Evolutionary conservation across 768 basidiomycete species (phyloP), one percentile per base, ranked within the genome.

Genomic region (Coprinellus aureogranulatus): DNA sequence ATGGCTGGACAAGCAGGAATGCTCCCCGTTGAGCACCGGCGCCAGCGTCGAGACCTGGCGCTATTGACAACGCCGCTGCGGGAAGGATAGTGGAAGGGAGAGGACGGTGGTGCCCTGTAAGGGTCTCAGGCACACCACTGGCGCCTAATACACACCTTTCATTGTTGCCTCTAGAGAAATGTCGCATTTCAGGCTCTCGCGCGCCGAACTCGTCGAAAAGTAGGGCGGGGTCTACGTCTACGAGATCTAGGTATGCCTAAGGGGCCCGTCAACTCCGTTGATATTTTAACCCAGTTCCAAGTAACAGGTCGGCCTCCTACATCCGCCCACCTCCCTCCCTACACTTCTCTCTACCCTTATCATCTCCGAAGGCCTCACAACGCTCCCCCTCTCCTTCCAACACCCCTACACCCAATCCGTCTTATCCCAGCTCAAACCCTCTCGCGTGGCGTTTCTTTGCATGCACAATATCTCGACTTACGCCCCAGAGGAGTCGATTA

Each of bases 121-220:
- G n/a, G n/a, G n/a, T n/a, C n/a, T n/a, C n/a, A n/a, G n/a, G n/a
- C n/a, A n/a, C n/a, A n/a, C n/a, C n/a, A n/a, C n/a, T n/a, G n/a
- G n/a, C n/a, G n/a, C n/a, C n/a, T n/a, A n/a, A n/a, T n/a, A n/a
- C n/a, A n/a, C n/a, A n/a, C n/a, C n/a, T n/a, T n/a, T n/a, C n/a
- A n/a, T n/a, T n/a, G n/a, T n/a, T n/a, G n/a, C n/a, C n/a, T n/a
- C n/a, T n/a, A n/a, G n/a, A n/a, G n/a, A n/a, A n/a, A n/a, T n/a
- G n/a, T n/a, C n/a, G n/a, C n/a, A n/a, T n/a, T 70, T 72, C 39
- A 86, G 84, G 84, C 81, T 81, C 0, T 67, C 70, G 28, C 80
- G 81, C n/a, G 77, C 75, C 4, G 61, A 75, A 20, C 70, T 87
- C 1, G 83, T 82, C 10, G 78, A 84, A 58, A 82, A 84, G 61